These are phyloP conservation scores for Cinnamomum chago DNA, from an alignment of 164 flowering plant species.

Conservation along the genomic window DNA sequence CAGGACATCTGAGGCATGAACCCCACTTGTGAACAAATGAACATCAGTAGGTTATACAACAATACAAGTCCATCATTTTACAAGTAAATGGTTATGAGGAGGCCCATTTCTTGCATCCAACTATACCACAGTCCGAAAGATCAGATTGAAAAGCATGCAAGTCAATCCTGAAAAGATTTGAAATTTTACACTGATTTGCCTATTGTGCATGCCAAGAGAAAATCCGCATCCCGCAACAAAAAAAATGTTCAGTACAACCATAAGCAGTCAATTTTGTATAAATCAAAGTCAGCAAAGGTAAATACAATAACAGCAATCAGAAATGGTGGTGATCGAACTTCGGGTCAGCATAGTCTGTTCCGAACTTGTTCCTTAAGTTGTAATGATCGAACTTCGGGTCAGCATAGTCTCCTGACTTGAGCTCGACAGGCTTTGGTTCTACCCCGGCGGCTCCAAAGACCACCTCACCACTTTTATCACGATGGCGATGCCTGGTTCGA, in stretches of 20 bases:
- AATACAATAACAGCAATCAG: constrained; percentile 18
- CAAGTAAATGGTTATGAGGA: too few species aligned
- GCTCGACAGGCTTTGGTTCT: constrained; percentile 60
- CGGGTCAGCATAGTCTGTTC: too few species aligned
- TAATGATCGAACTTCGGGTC: constrained; percentile 61
- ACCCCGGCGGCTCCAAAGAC: constrained; percentile 32
- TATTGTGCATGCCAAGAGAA: neutral
- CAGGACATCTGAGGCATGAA: too few species aligned
- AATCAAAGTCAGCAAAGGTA: neutral
- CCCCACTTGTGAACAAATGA: too few species aligned
- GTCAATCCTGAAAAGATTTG: neutral
- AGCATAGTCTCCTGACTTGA: constrained; percentile 50
- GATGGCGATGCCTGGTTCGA: constrained; percentile 68
- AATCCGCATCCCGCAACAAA: neutral
- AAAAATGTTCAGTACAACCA: neutral
- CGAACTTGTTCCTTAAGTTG: constrained; percentile 63
- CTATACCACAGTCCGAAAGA: neutral
- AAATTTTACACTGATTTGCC: neutral
- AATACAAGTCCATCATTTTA: neutral
- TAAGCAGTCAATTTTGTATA: neutral
- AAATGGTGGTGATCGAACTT: constrained; percentile 42
- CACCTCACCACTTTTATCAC: constrained; percentile 62
- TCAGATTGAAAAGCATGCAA: neutral
- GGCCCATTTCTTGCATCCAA: neutral
- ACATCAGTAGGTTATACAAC: too few species aligned